Evolutionary conservation across 306 rosid genomes (phyloP), one percentile per base, ranked within the genome.

Genomic region (Sesbania bispinosa): DNA sequence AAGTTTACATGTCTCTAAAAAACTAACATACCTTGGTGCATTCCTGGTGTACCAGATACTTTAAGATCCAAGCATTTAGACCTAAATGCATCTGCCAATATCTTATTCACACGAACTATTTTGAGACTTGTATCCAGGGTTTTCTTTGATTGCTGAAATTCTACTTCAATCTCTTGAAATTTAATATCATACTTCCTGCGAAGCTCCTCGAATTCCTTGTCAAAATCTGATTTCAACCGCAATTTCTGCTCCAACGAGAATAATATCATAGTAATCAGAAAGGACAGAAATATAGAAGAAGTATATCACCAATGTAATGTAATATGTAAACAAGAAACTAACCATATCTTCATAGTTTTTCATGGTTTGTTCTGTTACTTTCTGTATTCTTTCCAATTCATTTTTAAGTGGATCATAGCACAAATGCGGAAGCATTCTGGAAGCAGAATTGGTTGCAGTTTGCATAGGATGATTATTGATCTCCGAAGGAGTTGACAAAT

Each of bases 21-120:
- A 52, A n/a, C 43, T 53, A 42, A 36, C 75, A 38, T 77, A 87
- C 97, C 97, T 91, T 77, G 90, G 21, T 50, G 85, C 69, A 76
- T 48, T 71, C 78, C 84, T 38, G 81, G 43, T 14, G 75, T 33
- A 64, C 80, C 81, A 15, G 80, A 18, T 69, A 71, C 62, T 59
- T 35, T 77, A 73, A 27, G 64, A 75, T 88, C 86, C 75, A 23
- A 43, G 73, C 82, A 85, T 74, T 85, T 88, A 51, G 73, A 80
- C 80, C 82, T 82, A 57, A 85, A 84, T 57, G 96, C 86, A 68
- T 83, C 88, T 0, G 92, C 92, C 88, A 91, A 86, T 47, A 75
- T 30, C 77, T 77, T 81, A 53, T 86, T 82, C 82, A 58, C 62
- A 62, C 27, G 32, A 71, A 90, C 89, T 62, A 60, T 72, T 55